phyloP scores from a whole-genome alignment of 2,329 filamentous ascomycete species.

The Phialophora expanda region DNA sequence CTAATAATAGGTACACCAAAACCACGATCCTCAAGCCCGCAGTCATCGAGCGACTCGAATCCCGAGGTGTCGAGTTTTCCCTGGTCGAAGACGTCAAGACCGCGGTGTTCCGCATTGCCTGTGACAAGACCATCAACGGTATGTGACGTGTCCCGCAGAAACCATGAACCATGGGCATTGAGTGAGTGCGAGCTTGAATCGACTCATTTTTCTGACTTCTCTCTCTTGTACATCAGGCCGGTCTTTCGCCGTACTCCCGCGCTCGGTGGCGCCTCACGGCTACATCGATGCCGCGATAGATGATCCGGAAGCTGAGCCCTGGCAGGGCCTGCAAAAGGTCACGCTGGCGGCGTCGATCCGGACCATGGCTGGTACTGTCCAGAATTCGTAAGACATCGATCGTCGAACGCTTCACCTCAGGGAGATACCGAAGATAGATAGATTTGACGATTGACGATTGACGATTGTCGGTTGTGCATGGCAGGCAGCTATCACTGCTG shows the following conservation, averaged over 20 bases:
- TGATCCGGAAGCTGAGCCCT: background rate
- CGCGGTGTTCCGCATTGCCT: slow-evolving; percentile 6
- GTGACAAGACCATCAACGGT: slow-evolving; percentile 24
- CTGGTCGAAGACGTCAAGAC: slow-evolving; percentile 10
- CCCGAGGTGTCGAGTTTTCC: slow-evolving; percentile 12
- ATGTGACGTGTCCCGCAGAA: background rate
- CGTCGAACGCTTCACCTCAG: too few relatives aligned
- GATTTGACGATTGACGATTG: too few relatives aligned
- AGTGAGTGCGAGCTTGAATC: background rate
- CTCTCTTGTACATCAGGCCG: background rate
- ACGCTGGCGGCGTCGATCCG: background rate
- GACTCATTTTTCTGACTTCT: background rate
- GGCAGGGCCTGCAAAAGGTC: background rate
- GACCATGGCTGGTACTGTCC: too few relatives aligned
- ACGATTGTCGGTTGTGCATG: too few relatives aligned
- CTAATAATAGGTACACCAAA: slow-evolving; percentile 15
- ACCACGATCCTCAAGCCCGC: slow-evolving; percentile 17
- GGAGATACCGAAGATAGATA: too few relatives aligned
- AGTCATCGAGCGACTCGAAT: slow-evolving; percentile 10
- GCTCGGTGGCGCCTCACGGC: background rate
- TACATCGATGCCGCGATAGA: background rate
- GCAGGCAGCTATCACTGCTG: too few relatives aligned
- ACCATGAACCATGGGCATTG: too few relatives aligned
- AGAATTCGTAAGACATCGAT: too few relatives aligned
- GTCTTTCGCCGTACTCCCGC: background rate